Evolutionary conservation across 2,329 filamentous ascomycete genomes (phyloP).

Genomic region (Colletotrichum gloeosporioides): DNA sequence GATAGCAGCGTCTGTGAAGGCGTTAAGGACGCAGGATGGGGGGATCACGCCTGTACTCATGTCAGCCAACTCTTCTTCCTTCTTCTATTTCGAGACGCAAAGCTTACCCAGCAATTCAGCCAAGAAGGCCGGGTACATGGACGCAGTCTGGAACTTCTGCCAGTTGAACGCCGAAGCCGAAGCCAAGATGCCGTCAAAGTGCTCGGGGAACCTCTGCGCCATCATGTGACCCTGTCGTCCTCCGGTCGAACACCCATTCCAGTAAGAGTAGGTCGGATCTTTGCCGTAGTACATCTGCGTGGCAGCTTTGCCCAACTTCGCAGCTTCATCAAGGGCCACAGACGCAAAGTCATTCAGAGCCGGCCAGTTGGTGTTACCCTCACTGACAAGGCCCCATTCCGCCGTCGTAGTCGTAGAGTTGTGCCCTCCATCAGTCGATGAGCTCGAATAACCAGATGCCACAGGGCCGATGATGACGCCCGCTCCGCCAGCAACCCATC

Average conservation of each 20-base stretch:
- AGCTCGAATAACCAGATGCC: not conserved
- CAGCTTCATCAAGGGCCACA: not conserved
- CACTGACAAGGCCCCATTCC: not conserved
- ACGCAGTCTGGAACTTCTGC: not conserved
- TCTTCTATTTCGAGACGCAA: not conserved
- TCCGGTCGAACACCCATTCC: slow-evolving; percentile 63
- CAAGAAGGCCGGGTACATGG: not conserved
- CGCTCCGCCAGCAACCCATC: not conserved
- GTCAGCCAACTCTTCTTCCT: not conserved
- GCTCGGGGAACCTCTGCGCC: slow-evolving; percentile 57
- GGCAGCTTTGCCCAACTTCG: slow-evolving; percentile 48
- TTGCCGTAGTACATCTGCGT: slow-evolving; percentile 51
- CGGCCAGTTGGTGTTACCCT: not conserved
- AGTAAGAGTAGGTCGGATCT: slow-evolving; percentile 52
- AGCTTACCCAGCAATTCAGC: not conserved
- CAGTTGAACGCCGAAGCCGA: slow-evolving; percentile 45
- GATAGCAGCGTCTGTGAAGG: slow-evolving; percentile 39
- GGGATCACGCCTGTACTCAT: not conserved
- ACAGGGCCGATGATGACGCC: not conserved
- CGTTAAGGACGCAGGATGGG: slow-evolving; percentile 29
- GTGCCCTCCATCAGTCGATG: not conserved
- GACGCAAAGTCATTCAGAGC: not conserved
- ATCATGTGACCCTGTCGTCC: slow-evolving; percentile 63
- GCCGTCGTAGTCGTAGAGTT: not conserved
- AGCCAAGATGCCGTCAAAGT: slow-evolving; percentile 63